Percentiles rank a stretch among this genome's conserved stretches.
Conservation (phyloP, 1,139 yeast genomes). For the Candida tropicalis region DNA sequence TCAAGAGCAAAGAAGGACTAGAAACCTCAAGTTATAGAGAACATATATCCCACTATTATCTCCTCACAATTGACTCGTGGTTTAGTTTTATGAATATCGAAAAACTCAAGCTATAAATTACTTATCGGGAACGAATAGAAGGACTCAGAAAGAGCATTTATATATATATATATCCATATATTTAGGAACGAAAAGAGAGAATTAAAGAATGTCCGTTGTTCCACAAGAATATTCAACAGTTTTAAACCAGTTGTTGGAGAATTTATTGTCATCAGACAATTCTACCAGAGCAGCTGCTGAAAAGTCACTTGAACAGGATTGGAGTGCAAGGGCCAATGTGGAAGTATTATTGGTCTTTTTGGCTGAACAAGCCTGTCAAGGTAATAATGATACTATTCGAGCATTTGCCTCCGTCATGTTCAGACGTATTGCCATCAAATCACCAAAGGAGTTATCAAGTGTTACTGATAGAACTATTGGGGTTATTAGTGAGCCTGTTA, state of each 20-base stretch:
- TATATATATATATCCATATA: too few relatives aligned
- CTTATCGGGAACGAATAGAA: too few relatives aligned
- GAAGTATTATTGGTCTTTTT: conserved; percentile 74
- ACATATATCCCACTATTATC: background rate
- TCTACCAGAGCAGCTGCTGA: conserved; percentile 77
- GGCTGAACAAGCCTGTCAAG: conserved; percentile 75
- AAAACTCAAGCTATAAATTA: background rate
- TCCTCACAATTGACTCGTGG: background rate
- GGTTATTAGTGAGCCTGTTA: conserved; percentile 59
- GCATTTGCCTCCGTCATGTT: conserved; percentile 86
- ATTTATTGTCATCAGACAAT: conserved; percentile 80
- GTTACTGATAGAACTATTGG: conserved; percentile 82
- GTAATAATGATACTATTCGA: conserved; percentile 54
- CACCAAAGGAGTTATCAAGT: conserved; percentile 62
- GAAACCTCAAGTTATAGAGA: background rate
- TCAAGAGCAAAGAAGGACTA: background rate
- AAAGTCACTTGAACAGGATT: conserved; percentile 65
- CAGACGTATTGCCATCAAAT: conserved; percentile 81
- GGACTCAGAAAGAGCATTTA: too few relatives aligned
- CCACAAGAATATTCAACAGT: conserved; percentile 64
- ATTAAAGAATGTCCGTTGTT: conserved; percentile 47
- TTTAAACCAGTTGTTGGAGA: conserved; percentile 61
- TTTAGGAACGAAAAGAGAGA: too few relatives aligned
- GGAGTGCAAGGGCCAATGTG: conserved; percentile 68
- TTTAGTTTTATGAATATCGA: background rate